phyloP scores from a whole-genome alignment of 495 filamentous ascomycete species.

The Penicillium subrubescens region DNA sequence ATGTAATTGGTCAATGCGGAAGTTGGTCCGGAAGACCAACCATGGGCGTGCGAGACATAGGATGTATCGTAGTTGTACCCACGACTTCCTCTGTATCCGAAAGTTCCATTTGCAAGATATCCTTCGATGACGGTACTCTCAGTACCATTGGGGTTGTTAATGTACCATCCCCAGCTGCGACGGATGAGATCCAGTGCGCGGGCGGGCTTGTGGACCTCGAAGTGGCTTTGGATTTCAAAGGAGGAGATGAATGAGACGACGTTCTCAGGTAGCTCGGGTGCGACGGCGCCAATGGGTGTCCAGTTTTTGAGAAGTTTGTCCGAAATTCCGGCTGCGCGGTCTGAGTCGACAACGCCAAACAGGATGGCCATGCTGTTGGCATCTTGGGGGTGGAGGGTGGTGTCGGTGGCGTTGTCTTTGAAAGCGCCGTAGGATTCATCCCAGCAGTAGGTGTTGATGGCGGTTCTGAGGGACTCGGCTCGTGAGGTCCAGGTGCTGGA shows the following conservation, averaged over 20 bases:
- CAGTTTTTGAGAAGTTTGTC: constrained; percentile 52
- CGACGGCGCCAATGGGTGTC: constrained; percentile 59
- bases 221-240: constrained; percentile 63
- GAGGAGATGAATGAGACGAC: constrained; percentile 63
- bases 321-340: constrained; percentile 43
- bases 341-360: constrained; percentile 38
- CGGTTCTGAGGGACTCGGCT: constrained; percentile 39
- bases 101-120: constrained; percentile 54
- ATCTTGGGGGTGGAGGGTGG: constrained; percentile 51
- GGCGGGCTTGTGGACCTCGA: constrained; percentile 43
- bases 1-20: constrained; percentile 54
- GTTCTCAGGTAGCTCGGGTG: constrained; percentile 58
- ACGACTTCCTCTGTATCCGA: constrained; percentile 56
- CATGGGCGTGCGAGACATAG: constrained; percentile 58
- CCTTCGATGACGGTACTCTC: constrained; percentile 63
- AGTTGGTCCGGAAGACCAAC: constrained; percentile 63
- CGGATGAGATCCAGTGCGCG: constrained; percentile 59
- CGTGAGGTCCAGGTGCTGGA: constrained; percentile 44
- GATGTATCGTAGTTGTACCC: constrained; percentile 40
- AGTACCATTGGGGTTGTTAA: constrained; percentile 61
- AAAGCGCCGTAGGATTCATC: constrained; percentile 56
- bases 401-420: constrained; percentile 56
- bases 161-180: constrained; percentile 63
- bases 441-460: constrained; percentile 53
- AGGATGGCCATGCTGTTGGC: constrained; percentile 53